These are phyloP conservation scores for Alternaria solani DNA, from an alignment of 2,329 filamentous ascomycete species.

Conservation along the genomic window DNA sequence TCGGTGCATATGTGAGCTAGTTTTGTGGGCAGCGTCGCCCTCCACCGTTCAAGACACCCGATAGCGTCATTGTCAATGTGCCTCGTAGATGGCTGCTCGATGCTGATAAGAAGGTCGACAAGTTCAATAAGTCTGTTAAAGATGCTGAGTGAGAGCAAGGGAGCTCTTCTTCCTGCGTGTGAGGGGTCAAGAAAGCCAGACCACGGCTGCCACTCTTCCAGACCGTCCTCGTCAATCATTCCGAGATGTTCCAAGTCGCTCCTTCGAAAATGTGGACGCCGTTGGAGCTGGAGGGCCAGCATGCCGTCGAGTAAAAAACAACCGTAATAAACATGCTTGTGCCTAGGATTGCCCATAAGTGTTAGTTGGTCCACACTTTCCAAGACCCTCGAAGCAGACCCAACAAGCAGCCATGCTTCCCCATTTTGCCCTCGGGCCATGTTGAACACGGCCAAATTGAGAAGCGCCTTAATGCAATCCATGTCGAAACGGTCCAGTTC, in stretches of 20 bases:
- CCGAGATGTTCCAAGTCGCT: slow-evolving; percentile 59
- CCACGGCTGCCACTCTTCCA: slow-evolving; percentile 81
- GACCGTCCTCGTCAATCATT: slow-evolving; percentile 68
- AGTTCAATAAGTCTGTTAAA: slow-evolving; percentile 60
- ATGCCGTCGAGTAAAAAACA: slow-evolving; percentile 71
- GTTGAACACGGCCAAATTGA: slow-evolving; percentile 67
- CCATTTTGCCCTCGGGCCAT: slow-evolving; percentile 65
- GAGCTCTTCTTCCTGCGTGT: slow-evolving; percentile 31
- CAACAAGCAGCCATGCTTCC: slow-evolving; percentile 70
- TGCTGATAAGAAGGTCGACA: slow-evolving; percentile 33
- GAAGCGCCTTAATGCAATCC: slow-evolving; percentile 54
- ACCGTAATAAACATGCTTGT: slow-evolving; percentile 60
- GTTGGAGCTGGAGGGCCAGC: slow-evolving; percentile 61
- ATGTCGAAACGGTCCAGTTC: slow-evolving; percentile 46
- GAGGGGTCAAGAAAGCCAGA: slow-evolving; percentile 54
- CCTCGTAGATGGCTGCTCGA: slow-evolving; percentile 2
- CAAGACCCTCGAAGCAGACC: slow-evolving; percentile 67
- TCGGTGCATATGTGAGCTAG: slow-evolving; percentile 32
- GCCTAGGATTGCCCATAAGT: slow-evolving; percentile 41
- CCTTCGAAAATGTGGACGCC: slow-evolving; percentile 59
- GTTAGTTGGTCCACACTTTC: slow-evolving; percentile 52
- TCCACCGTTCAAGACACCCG: slow-evolving; percentile 51
- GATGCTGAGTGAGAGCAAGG: slow-evolving; percentile 59
- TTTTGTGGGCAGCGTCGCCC: slow-evolving; percentile 34
- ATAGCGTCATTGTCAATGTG: slow-evolving; percentile 30